A percentile compares a stretch with the other conserved stretches of the same genome.
Evolutionary conservation across 1,284 basidiomycete species (phyloP).

Genomic region (Ustilago loliicola): DNA sequence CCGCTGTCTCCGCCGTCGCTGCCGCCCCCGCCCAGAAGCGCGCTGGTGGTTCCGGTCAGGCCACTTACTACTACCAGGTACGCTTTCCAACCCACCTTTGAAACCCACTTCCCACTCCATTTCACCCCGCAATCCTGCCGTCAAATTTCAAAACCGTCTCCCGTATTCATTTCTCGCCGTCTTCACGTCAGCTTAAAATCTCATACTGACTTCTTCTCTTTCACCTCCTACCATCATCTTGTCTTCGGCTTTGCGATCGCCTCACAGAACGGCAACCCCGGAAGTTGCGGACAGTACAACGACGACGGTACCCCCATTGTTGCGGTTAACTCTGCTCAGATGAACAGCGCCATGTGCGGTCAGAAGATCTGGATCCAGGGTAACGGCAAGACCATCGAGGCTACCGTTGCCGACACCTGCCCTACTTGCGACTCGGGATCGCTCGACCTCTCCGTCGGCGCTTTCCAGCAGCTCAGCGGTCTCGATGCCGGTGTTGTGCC

Average conservation of each 20-base stretch:
- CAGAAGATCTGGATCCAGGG: conserved; percentile 38
- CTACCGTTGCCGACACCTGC: conserved; percentile 52
- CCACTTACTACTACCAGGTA: conserved; percentile 57
- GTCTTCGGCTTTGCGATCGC: conserved; percentile 8
- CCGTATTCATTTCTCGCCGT: neutral
- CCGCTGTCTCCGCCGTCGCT: conserved; percentile 33
- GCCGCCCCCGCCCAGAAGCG: conserved; percentile 48
- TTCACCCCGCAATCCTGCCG: neutral
- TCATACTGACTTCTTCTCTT: conserved; percentile 6
- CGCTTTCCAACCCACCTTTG: neutral
- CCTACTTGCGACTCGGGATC: conserved; percentile 52
- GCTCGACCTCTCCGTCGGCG: conserved; percentile 58
- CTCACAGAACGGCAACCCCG: conserved; percentile 49
- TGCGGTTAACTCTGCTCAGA: conserved; percentile 51
- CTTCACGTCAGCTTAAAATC: neutral
- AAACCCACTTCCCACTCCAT: neutral
- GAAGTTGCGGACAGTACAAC: conserved; percentile 60
- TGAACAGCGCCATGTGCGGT: conserved; percentile 38
- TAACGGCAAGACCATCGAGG: conserved; percentile 53
- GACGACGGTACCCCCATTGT: conserved; percentile 45
- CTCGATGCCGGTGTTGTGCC: conserved; percentile 40
- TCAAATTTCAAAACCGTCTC: neutral
- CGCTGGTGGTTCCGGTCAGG: conserved; percentile 36
- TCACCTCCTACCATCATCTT: neutral
- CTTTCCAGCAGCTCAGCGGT: conserved; percentile 47